Conservation (phyloP, 768 basidiomycete genomes). For the Cystobasidiopsis lactophilus region DNA sequence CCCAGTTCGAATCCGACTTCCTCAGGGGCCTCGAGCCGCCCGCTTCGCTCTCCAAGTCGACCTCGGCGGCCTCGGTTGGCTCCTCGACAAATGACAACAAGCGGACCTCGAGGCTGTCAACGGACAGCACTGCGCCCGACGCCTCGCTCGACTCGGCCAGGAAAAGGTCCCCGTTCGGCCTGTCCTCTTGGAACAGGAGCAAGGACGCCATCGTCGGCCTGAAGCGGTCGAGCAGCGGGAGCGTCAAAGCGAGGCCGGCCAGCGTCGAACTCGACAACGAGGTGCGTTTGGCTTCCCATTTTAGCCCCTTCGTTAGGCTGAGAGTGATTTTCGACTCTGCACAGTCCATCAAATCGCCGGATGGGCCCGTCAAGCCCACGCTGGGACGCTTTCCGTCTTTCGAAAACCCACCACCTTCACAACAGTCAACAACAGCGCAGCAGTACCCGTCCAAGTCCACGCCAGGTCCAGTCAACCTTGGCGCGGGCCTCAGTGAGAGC, state of each 20-base stretch:
- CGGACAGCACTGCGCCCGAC: not conserved
- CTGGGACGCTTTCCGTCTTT: too few species aligned
- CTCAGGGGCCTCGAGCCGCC: not conserved
- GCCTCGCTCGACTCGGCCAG: not conserved
- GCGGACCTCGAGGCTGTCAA: not conserved
- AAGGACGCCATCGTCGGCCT: not conserved
- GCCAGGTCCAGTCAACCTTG: not conserved
- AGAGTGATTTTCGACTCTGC: too few species aligned
- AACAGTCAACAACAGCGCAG: too few species aligned
- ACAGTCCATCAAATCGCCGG: too few species aligned
- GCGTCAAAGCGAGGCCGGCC: too few species aligned
- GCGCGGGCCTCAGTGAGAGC: constrained; percentile 5
- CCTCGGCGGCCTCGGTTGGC: not conserved
- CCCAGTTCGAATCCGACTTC: not conserved
- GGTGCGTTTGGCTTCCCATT: too few species aligned
- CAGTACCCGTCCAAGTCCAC: not conserved
- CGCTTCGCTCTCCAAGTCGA: not conserved
- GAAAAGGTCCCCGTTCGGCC: not conserved
- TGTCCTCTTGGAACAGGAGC: not conserved
- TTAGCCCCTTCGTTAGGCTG: too few species aligned
- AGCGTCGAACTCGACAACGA: too few species aligned
- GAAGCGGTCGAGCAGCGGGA: not conserved
- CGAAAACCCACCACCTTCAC: too few species aligned
- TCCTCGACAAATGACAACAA: too few species aligned
- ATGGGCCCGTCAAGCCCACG: too few species aligned